A percentile compares a stretch with the other conserved stretches of the same genome.
These are phyloP conservation scores for Psilocybe tampanensis DNA, from an alignment of 768 basidiomycete genomes.

Conservation along the genomic window DNA sequence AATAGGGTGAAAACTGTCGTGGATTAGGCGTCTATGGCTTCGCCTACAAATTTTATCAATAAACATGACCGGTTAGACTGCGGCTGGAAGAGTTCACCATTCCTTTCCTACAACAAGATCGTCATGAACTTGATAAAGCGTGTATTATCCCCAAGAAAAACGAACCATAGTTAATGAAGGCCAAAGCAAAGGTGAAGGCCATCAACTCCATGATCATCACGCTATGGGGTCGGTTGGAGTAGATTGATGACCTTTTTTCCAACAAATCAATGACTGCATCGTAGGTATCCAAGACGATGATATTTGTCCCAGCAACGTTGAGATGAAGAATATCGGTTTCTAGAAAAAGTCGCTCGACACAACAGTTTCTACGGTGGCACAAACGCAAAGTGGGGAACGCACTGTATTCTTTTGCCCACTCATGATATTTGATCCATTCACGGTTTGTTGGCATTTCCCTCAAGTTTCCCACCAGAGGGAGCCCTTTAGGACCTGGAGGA, in stretches of 20 bases:
- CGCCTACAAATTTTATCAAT: no score
- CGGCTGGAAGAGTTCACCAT: no score
- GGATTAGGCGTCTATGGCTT: constrained; percentile 7
- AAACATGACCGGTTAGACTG: no score
- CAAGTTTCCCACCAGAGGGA: constrained; percentile 4
- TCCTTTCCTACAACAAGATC: background rate
- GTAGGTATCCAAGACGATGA: constrained; percentile 17
- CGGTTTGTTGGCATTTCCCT: background rate
- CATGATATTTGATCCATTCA: background rate
- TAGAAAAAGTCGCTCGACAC: no score
- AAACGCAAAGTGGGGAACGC: no score
- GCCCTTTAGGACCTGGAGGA: constrained; percentile 4
- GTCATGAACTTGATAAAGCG: no score
- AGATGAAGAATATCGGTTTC: constrained; percentile 11
- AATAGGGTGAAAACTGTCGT: constrained; percentile 11
- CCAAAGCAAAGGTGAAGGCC: constrained; percentile 8
- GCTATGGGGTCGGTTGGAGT: constrained; percentile 10
- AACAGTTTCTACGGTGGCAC: no score
- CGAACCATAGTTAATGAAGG: constrained; percentile 1
- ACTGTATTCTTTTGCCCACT: constrained; percentile 1
- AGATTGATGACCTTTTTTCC: constrained; percentile 18
- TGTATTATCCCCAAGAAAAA: background rate
- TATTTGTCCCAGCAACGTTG: constrained; percentile 10
- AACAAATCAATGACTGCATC: constrained; percentile 17
- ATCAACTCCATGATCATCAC: constrained; percentile 4